Evolutionary conservation across 2,329 filamentous ascomycete species (phyloP), one percentile per base, ranked within the genome.

Genomic region (Claviceps quebecensis): DNA sequence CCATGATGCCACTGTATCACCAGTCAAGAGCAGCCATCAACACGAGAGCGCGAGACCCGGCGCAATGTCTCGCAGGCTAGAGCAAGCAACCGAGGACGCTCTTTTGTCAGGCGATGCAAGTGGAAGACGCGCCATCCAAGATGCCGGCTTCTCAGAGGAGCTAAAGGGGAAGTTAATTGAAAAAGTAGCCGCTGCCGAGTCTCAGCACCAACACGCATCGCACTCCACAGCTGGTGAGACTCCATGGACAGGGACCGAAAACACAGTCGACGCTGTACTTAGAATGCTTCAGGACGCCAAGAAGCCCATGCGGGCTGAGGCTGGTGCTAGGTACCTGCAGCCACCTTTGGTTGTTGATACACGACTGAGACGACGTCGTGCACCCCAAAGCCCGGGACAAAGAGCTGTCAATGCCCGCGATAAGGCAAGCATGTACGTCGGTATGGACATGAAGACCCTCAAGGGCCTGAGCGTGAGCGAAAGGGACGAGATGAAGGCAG

Each of bases 201-300:
- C 83, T 58, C 65, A 67, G n/a, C 69, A 70, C 1, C 71, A 79
- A 14, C 16, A 29, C 7, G 11, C 41, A 14, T 44, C 41, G 13
- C 41, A 23, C 11, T 16, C 3, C n/a, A n/a, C 16, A 4, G 22
- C 43, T 23, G 11, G 26, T 19, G 79, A 82, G 6, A 69, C 76
- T 52, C 76, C 84, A 1, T 98, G 93, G 93, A 81, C 77, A 0
- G 93, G 91, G 2, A 73, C 77, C 13, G 93, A 97, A 67, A 72
- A 71, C 5, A 69, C 84, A 1, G 78, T 83, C 58, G 89, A 96
- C 64, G 76, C 84, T 0, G 82, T 88, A 22, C 69, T 95, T 47
- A 81, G 93, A 36, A 97, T 97, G 86, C 67, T 93, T 11, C 78
- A 87, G 52, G 88, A 95, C 62, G 78, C 87, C 26, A 80, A 79